Percentiles rank a stretch among this genome's conserved stretches.
These are phyloP conservation scores for Pelargonium australe DNA, from an alignment of 441 rosid genomes.

Conservation along the genomic window DNA sequence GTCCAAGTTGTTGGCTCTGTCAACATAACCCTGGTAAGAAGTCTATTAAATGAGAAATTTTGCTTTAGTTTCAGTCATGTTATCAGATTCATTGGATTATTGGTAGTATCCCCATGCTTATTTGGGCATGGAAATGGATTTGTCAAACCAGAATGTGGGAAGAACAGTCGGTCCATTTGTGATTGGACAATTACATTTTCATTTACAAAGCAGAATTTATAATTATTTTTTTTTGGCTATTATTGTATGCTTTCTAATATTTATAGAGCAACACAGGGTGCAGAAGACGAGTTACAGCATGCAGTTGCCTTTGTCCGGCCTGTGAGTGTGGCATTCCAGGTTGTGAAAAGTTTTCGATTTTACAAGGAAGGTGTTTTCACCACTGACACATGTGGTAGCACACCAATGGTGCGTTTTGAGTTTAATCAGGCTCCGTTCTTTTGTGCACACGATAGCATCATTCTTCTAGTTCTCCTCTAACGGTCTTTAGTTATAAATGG, in stretches of 20 bases:
- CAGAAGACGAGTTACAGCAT: constrained; percentile 78
- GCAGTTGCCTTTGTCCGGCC: constrained; percentile 83
- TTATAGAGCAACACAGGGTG: constrained; percentile 47
- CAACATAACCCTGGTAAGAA: constrained; percentile 72
- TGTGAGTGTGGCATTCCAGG: constrained; percentile 85
- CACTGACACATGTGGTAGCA: constrained; percentile 53
- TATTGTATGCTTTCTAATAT: constrained; percentile 4
- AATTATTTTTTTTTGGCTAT: not conserved
- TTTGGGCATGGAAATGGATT: too few relatives aligned
- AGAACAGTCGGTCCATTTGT: too few relatives aligned
- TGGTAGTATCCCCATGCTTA: too few relatives aligned
- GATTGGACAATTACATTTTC: too few relatives aligned
- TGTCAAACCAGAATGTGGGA: too few relatives aligned
- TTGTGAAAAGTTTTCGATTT: constrained; percentile 47
- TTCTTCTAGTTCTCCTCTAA: too few relatives aligned
- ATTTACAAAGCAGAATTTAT: not conserved
- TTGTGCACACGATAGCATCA: too few relatives aligned
- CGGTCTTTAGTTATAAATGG: constrained; percentile 4
- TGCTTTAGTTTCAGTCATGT: not conserved
- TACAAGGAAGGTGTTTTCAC: constrained; percentile 81
- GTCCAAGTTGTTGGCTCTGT: constrained; percentile 57
- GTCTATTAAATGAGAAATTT: not conserved
- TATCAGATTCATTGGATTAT: too few relatives aligned
- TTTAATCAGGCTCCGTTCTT: constrained; percentile 1
- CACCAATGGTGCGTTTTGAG: constrained; percentile 56